phyloP scores from a whole-genome alignment of 441 rosid species.

The Jatropha podagrica region DNA sequence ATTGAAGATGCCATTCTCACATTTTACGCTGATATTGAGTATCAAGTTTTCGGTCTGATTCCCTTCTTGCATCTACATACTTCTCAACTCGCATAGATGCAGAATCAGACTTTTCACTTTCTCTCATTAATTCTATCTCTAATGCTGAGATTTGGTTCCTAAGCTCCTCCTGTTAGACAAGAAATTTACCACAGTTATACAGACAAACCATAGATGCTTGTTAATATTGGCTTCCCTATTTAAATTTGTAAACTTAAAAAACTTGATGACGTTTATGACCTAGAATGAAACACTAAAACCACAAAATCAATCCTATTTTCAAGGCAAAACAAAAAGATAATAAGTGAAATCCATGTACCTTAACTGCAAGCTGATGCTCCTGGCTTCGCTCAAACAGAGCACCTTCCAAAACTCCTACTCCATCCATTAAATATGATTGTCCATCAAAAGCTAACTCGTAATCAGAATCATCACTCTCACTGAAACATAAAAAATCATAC shows the following conservation, averaged over 20 bases:
- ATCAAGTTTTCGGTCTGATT: constrained; percentile 71
- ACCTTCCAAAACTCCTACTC: constrained; percentile 53
- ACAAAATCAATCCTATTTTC: neutral
- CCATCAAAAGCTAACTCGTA: constrained; percentile 38
- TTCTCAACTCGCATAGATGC: constrained; percentile 56
- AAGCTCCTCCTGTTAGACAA: constrained; percentile 68
- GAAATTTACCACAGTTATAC: constrained; percentile 15
- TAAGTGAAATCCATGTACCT: constrained; percentile 43
- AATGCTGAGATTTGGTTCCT: constrained; percentile 61
- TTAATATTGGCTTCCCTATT: constrained; percentile 8
- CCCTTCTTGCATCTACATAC: constrained; percentile 65
- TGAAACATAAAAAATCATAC: constrained; percentile 9
- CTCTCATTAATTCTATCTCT: constrained; percentile 55
- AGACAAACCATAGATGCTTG: neutral
- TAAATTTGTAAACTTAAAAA: neutral
- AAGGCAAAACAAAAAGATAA: neutral
- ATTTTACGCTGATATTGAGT: constrained; percentile 82
- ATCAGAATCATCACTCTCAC: constrained; percentile 65
- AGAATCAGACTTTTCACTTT: constrained; percentile 47
- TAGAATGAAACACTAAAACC: neutral
- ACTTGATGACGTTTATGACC: neutral
- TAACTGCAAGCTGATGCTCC: constrained; percentile 53
- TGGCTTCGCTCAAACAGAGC: constrained; percentile 51
- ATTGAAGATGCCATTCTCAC: constrained; percentile 38
- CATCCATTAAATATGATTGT: constrained; percentile 49